Conservation (phyloP, 352 stramenopile genomes). For the Phytophthora lateralis region DNA sequence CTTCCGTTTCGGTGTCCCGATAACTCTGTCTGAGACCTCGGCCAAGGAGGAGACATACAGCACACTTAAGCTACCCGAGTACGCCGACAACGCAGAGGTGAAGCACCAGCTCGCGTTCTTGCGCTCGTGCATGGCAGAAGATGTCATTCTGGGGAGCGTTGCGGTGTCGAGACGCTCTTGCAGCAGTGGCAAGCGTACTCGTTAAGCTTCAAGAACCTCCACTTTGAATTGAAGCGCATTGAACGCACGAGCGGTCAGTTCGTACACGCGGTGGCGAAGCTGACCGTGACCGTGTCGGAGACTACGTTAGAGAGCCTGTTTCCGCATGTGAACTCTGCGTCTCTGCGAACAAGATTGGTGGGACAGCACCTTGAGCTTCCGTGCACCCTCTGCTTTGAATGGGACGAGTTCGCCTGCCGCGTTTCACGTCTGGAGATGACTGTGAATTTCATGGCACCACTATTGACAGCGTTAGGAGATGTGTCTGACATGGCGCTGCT, state of each 20-base stretch:
- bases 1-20: conserved; percentile 22
- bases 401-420: conserved; percentile 1
- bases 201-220: conserved; percentile 27
- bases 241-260: conserved; percentile 12
- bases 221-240: conserved; percentile 25
- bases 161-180: conserved; percentile 20
- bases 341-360: conserved; percentile 12
- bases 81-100: not conserved
- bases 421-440: conserved; percentile 9
- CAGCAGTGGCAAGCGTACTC: conserved; percentile 36
- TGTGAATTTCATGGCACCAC: conserved; percentile 13
- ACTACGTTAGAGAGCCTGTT: conserved; percentile 17
- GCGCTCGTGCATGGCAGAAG: conserved; percentile 21
- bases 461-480: conserved; percentile 6
- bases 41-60: not conserved
- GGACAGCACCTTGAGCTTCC: conserved; percentile 8
- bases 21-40: not conserved
- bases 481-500: conserved; percentile 11
- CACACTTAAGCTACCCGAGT: not conserved
- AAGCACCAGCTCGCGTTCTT: conserved; percentile 34
- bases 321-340: conserved; percentile 3
- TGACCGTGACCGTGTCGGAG: conserved; percentile 14
- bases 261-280: conserved; percentile 6
- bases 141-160: conserved; percentile 23
- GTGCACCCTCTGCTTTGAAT: conserved; percentile 20